Percentiles rank a stretch among this genome's conserved stretches.
These are phyloP conservation scores for Pichia sp. DNA, from an alignment of 1,139 yeast species.

Conservation along the genomic window DNA sequence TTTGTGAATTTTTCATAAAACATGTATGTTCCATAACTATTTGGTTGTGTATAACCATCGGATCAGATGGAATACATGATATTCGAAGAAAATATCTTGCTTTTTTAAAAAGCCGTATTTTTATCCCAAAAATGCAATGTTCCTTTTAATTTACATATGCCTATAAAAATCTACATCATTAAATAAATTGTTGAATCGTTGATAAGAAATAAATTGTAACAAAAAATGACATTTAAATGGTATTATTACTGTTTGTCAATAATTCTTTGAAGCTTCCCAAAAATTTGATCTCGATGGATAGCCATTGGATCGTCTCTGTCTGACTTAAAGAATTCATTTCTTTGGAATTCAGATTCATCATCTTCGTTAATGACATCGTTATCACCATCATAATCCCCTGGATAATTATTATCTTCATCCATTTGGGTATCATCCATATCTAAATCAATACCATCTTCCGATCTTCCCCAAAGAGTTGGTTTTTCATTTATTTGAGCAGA, in stretches of 20 bases:
- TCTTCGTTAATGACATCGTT: conserved; percentile 22
- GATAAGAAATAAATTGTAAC: not conserved
- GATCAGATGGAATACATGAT: too few relatives aligned
- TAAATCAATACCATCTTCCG: conserved; percentile 13
- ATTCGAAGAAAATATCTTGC: too few relatives aligned
- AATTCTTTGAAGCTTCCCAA: conserved; percentile 50
- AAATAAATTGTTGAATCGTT: not conserved
- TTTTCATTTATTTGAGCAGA: conserved; percentile 24
- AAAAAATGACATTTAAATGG: not conserved
- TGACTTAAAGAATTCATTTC: conserved; percentile 45
- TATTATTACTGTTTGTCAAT: conserved; percentile 24
- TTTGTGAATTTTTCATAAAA: not conserved
- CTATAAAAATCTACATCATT: not conserved
- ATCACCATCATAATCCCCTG: conserved; percentile 22
- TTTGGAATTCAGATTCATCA: conserved; percentile 29
- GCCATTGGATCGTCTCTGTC: conserved; percentile 59
- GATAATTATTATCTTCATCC: conserved; percentile 24
- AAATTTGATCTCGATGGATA: conserved; percentile 55
- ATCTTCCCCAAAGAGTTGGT: conserved; percentile 7
- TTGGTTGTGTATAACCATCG: too few relatives aligned
- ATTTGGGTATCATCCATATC: conserved; percentile 28
- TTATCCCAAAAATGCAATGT: not conserved
- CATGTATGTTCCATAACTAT: too few relatives aligned
- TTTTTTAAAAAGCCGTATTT: too few relatives aligned
- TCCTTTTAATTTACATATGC: not conserved